These are phyloP conservation scores for Tuber indicum DNA, from an alignment of 495 filamentous ascomycete genomes.

Conservation along the genomic window DNA sequence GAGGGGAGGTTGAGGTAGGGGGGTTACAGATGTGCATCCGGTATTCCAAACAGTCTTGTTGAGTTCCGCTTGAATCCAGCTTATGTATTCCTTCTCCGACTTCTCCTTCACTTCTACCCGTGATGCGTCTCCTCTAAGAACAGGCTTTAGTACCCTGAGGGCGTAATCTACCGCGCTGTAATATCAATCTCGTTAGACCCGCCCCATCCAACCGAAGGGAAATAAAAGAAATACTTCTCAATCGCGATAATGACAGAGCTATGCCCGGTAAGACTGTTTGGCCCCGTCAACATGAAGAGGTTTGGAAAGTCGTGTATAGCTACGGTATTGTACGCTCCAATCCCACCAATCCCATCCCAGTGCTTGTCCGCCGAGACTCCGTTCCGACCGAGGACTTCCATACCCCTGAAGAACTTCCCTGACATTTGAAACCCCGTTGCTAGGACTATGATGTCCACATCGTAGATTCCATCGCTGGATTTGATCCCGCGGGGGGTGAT, in stretches of 20 bases:
- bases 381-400: slow-evolving; percentile 45
- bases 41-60: slow-evolving; percentile 46
- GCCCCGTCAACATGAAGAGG: slow-evolving; percentile 62
- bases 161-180: slow-evolving; percentile 46
- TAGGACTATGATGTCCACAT: slow-evolving; percentile 55
- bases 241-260: slow-evolving; percentile 54
- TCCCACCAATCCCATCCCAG: slow-evolving; percentile 51
- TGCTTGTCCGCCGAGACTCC: slow-evolving; percentile 50
- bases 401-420: slow-evolving; percentile 44
- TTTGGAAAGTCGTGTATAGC: slow-evolving; percentile 63
- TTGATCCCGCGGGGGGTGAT: slow-evolving; percentile 37
- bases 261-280: slow-evolving; percentile 61
- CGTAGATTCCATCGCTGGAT: slow-evolving; percentile 43
- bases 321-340: slow-evolving; percentile 59
- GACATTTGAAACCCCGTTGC: slow-evolving; percentile 54
- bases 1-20: slow-evolving; percentile 12
- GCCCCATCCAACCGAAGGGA: not conserved
- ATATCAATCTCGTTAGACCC: not conserved
- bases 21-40: slow-evolving; percentile 38
- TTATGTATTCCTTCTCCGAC: slow-evolving; percentile 47
- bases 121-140: slow-evolving; percentile 47
- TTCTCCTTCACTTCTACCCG: slow-evolving; percentile 42
- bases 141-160: slow-evolving; percentile 50
- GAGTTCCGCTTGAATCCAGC: slow-evolving; percentile 46
- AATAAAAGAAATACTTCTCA: slow-evolving; percentile 46